Percentiles rank a stretch among this genome's conserved stretches.
Evolutionary conservation across 441 rosid genomes (phyloP).

Genomic region (Adansonia gregorii): DNA sequence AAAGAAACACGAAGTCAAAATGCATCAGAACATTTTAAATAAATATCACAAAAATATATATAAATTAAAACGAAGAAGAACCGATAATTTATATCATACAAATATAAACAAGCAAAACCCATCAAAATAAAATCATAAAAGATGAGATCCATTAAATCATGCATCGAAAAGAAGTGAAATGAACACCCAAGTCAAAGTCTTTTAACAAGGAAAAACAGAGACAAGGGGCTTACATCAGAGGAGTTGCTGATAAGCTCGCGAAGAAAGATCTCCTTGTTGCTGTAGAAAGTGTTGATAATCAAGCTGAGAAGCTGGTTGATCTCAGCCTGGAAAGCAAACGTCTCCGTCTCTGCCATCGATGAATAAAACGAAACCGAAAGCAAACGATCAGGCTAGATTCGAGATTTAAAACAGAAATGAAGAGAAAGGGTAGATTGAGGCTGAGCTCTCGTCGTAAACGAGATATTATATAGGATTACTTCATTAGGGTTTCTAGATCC

Average conservation of each 20-base stretch:
- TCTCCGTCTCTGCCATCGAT: slow-evolving; percentile 47
- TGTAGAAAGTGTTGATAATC: slow-evolving; percentile 20
- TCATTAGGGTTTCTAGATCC: slow-evolving; percentile 67
- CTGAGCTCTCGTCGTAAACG: too few relatives aligned
- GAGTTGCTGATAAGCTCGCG: too few relatives aligned
- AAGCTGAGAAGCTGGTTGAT: slow-evolving; percentile 20
- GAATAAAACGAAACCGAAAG: background rate
- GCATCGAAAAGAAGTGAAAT: background rate
- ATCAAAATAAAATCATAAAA: background rate
- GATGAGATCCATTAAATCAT: background rate
- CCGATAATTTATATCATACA: background rate
- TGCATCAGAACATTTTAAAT: too few relatives aligned
- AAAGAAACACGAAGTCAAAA: background rate
- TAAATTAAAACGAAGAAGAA: too few relatives aligned
- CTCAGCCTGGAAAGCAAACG: slow-evolving; percentile 24
- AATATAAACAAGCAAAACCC: slow-evolving; percentile 4
- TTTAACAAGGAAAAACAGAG: too few relatives aligned
- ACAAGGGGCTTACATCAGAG: too few relatives aligned
- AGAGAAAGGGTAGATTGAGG: too few relatives aligned
- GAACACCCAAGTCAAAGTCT: too few relatives aligned
- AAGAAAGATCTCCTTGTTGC: too few relatives aligned
- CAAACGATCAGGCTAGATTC: background rate
- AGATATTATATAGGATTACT: slow-evolving; percentile 29
- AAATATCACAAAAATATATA: too few relatives aligned
- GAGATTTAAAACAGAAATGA: background rate